phyloP scores from a whole-genome alignment of 192 early-diverging fungal species.

The Backusella psychrophila region DNA sequence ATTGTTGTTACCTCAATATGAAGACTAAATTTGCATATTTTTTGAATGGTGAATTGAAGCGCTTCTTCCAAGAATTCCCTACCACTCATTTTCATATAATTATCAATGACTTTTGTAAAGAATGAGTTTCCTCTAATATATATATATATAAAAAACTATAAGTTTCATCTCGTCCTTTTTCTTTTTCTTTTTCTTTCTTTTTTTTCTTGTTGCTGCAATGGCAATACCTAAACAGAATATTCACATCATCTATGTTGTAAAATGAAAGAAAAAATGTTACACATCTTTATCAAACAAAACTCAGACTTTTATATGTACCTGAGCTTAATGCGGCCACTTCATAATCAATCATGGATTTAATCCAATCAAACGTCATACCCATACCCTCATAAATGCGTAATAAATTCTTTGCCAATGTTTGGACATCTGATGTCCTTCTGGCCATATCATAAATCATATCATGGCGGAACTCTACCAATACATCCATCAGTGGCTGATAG shows the following conservation, averaged over 20 bases:
- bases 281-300: not conserved
- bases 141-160: not conserved
- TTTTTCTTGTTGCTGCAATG: not conserved
- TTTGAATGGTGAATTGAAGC: slow-evolving; percentile 60
- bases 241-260: slow-evolving; percentile 34
- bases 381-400: slow-evolving; percentile 41
- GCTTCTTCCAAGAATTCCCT: slow-evolving; percentile 60
- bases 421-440: slow-evolving; percentile 31
- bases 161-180: not conserved
- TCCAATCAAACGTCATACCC: slow-evolving; percentile 39
- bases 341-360: slow-evolving; percentile 43
- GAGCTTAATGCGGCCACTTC: slow-evolving; percentile 42
- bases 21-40: slow-evolving; percentile 46
- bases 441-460: slow-evolving; percentile 43
- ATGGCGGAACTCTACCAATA: slow-evolving; percentile 42
- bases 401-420: slow-evolving; percentile 38
- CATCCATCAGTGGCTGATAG: slow-evolving; percentile 39
- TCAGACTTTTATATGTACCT: not conserved
- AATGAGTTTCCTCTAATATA: slow-evolving; percentile 57
- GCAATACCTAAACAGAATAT: slow-evolving; percentile 47
- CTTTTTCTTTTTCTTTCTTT: not conserved
- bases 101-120: slow-evolving; percentile 65
- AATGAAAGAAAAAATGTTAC: slow-evolving; percentile 7
- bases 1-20: slow-evolving; percentile 53
- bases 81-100: slow-evolving; percentile 67